Evolutionary conservation across 1,139 yeast species (phyloP).

Genomic region (Scheffersomyces titani): DNA sequence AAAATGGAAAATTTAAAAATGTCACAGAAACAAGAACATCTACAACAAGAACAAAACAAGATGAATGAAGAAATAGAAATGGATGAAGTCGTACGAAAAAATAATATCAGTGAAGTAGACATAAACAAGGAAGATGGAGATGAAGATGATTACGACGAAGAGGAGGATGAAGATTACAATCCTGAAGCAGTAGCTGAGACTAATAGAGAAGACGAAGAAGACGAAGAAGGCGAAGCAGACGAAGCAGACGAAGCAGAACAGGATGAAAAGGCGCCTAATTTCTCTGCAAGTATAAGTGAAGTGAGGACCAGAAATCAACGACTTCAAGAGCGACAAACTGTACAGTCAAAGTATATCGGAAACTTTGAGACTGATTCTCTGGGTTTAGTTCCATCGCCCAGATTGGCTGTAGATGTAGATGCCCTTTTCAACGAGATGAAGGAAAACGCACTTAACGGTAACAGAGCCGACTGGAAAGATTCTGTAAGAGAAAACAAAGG

Average conservation of each 20-base stretch:
- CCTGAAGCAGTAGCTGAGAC: constrained; percentile 35
- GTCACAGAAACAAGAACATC: constrained; percentile 1
- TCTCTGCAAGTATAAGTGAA: constrained; percentile 30
- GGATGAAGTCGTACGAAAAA: background rate
- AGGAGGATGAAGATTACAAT: constrained; percentile 66
- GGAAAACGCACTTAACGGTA: constrained; percentile 4
- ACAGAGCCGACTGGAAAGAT: constrained; percentile 10
- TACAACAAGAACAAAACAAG: constrained; percentile 1
- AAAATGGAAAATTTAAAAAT: background rate
- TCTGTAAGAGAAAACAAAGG: constrained; percentile 12
- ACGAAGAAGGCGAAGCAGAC: constrained; percentile 23
- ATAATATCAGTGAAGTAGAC: background rate
- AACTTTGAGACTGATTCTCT: constrained; percentile 18
- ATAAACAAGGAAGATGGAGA: constrained; percentile 12
- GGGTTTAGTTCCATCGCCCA: constrained; percentile 30
- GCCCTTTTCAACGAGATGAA: constrained; percentile 34
- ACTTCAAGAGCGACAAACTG: constrained; percentile 14
- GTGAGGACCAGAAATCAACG: constrained; percentile 43
- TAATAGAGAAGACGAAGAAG: constrained; percentile 17
- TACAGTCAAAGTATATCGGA: constrained; percentile 13
- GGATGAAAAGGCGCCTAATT: constrained; percentile 31
- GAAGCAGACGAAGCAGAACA: constrained; percentile 19
- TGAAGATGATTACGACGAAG: constrained; percentile 49
- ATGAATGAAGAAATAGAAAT: background rate
- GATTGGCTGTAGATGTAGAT: constrained; percentile 34